phyloP scores from a whole-genome alignment of 805 yeast genomes.

The Yarrowia sp. region DNA sequence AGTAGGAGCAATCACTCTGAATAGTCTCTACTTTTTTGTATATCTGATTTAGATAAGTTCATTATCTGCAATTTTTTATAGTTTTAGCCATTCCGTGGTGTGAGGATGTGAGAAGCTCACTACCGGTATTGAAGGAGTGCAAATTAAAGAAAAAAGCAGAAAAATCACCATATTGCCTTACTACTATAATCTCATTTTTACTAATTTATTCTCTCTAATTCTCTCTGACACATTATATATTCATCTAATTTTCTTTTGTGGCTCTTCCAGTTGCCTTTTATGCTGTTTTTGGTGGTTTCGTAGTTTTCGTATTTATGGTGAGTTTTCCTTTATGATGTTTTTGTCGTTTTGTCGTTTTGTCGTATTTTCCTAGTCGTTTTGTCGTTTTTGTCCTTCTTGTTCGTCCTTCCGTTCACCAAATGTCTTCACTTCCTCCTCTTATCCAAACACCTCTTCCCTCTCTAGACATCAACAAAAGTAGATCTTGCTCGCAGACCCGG shows the following conservation, averaged over 20 bases:
- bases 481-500: slow-evolving; percentile 3
- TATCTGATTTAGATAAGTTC: no score
- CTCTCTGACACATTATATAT: not conserved
- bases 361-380: not conserved
- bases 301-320: not conserved
- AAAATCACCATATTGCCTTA: no score
- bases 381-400: not conserved
- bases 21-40: no score
- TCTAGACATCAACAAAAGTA: slow-evolving; percentile 5
- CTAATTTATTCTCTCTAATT: no score
- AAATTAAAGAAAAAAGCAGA: no score
- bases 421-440: not conserved
- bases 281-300: not conserved
- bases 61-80: no score
- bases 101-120: no score
- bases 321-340: not conserved
- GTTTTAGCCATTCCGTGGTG: no score
- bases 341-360: not conserved
- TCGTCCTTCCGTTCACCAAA: no score
- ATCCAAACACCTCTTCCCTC: not conserved
- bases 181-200: no score
- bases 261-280: not conserved
- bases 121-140: no score
- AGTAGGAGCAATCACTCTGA: no score
- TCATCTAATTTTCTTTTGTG: not conserved